Percentiles rank a stretch among this genome's conserved stretches.
Conservation (phyloP, 495 filamentous ascomycete genomes). For the Halenospora varia region DNA sequence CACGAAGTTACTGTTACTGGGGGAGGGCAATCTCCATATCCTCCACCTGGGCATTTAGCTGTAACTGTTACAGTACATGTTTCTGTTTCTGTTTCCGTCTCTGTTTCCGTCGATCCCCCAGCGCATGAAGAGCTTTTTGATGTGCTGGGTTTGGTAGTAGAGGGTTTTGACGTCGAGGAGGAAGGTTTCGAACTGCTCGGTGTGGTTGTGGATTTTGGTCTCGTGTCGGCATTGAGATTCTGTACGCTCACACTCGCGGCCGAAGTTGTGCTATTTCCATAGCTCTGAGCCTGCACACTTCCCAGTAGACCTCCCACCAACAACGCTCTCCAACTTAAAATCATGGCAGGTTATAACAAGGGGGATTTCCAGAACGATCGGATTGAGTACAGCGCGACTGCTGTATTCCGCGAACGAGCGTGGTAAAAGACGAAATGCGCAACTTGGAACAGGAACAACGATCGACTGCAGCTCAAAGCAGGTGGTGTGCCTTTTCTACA, state of each 20-base stretch:
- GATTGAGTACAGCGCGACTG: conserved; percentile 11
- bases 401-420: conserved; percentile 21
- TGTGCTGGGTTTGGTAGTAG: too few species aligned
- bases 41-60: background rate
- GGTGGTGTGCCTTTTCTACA: conserved; percentile 5
- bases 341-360: conserved; percentile 11
- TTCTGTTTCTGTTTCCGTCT: conserved; percentile 1
- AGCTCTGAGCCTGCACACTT: conserved; percentile 3
- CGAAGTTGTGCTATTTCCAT: background rate
- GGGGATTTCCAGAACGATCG: conserved; percentile 10
- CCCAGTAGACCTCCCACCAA: conserved; percentile 9
- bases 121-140: too few species aligned
- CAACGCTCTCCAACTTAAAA: conserved; percentile 3
- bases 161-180: too few species aligned
- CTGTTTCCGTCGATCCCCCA: background rate
- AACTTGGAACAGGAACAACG: conserved; percentile 14
- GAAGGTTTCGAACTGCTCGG: too few species aligned
- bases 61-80: conserved; percentile 2
- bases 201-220: background rate
- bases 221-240: background rate
- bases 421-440: conserved; percentile 8
- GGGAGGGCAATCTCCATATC: background rate
- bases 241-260: background rate
- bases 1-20: background rate
- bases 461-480: conserved; percentile 1